Percentiles rank a stretch among this genome's conserved stretches.
phyloP scores from a whole-genome alignment of 108 stramenopile species.

The Ochromonas danica region DNA sequence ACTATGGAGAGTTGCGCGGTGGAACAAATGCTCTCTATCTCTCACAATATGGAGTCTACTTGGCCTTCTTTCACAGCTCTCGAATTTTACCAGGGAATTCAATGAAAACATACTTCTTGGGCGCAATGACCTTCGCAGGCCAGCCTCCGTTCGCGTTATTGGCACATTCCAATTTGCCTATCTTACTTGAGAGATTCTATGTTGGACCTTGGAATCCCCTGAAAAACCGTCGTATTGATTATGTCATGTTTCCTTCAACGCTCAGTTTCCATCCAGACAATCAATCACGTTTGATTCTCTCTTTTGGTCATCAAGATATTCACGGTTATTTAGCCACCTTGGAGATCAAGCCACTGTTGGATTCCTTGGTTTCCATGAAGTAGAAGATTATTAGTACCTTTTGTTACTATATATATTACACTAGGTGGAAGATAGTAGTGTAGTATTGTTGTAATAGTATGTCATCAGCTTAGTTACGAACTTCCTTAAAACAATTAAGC shows the following conservation, averaged over 20 bases:
- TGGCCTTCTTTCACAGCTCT: conserved; percentile 5
- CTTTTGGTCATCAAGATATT: too few species aligned
- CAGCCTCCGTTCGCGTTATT: not conserved
- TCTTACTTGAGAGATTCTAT: not conserved
- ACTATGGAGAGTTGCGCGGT: conserved; percentile 7
- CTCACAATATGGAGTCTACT: not conserved
- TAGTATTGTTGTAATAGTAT: too few species aligned
- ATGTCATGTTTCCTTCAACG: not conserved
- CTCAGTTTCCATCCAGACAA: not conserved
- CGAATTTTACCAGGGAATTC: not conserved
- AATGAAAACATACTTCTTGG: conserved; percentile 1
- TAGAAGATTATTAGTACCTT: too few species aligned
- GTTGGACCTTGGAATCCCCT: not conserved
- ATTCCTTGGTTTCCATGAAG: too few species aligned
- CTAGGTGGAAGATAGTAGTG: too few species aligned
- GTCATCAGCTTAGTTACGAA: too few species aligned
- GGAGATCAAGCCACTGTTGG: too few species aligned
- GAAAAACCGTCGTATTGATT: not conserved
- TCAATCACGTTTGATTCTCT: too few species aligned
- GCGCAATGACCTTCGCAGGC: not conserved
- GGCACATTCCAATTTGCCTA: not conserved
- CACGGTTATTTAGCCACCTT: too few species aligned
- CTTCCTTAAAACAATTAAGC: too few species aligned
- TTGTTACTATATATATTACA: too few species aligned
- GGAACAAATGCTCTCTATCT: not conserved